Percentiles rank a stretch among this genome's conserved stretches.
phyloP scores from a whole-genome alignment of 129 eudicot genomes.

The Arctium minus region DNA sequence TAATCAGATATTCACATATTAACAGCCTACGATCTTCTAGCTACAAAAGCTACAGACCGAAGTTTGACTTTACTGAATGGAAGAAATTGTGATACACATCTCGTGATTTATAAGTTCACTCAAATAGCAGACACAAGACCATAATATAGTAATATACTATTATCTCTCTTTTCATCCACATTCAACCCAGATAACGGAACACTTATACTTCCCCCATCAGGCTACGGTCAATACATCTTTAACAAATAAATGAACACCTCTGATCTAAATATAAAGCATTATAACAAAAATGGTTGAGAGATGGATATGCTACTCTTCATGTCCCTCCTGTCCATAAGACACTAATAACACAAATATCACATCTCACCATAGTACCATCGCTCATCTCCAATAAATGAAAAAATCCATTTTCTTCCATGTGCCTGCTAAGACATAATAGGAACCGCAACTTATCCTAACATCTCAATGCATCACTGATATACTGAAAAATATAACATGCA shows the following conservation, averaged over 20 bases:
- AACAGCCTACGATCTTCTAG: not conserved
- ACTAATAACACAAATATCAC: not conserved
- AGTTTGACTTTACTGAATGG: not conserved
- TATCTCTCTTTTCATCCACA: not conserved
- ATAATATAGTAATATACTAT: no score
- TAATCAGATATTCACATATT: not conserved
- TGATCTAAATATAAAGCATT: not conserved
- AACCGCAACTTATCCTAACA: slow-evolving; percentile 4
- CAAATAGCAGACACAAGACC: not conserved
- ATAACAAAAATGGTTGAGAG: not conserved
- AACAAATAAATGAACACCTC: not conserved
- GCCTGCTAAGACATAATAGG: not conserved
- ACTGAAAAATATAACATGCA: not conserved
- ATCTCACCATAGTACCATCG: not conserved
- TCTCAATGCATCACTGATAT: not conserved
- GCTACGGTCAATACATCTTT: not conserved
- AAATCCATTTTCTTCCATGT: not conserved
- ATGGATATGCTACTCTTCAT: not conserved
- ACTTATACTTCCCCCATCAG: not conserved
- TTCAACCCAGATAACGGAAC: not conserved
- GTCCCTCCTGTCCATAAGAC: not conserved
- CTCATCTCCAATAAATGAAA: not conserved
- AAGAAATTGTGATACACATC: not conserved
- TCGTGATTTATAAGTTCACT: not conserved
- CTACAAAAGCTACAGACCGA: not conserved